Evolutionary conservation across 2,329 filamentous ascomycete species (phyloP).

Genomic region (Fusarium sacchari): DNA sequence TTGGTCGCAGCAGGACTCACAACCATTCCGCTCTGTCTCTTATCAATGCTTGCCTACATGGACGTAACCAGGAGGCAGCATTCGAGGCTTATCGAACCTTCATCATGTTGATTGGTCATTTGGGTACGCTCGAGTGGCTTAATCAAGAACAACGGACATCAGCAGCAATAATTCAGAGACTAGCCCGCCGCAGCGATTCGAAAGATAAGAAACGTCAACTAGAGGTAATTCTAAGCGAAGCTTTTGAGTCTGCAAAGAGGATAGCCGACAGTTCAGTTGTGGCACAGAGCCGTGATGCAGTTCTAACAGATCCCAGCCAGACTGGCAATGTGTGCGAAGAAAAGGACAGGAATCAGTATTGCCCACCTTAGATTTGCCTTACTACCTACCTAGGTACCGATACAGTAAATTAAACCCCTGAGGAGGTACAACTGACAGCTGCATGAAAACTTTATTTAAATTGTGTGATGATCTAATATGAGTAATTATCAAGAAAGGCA

Average conservation of each 20-base stretch:
- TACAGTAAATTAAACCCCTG: not conserved
- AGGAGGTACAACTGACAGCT: not conserved
- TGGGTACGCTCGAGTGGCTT: slow-evolving; percentile 47
- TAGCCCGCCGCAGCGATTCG: not conserved
- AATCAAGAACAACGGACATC: slow-evolving; percentile 46
- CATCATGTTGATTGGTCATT: slow-evolving; percentile 44
- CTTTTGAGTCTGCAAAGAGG: slow-evolving; percentile 29
- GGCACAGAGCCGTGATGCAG: slow-evolving; percentile 20
- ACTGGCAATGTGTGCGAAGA: not conserved
- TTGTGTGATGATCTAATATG: not conserved
- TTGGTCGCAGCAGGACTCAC: slow-evolving; percentile 40
- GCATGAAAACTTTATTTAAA: not conserved
- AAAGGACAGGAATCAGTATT: not conserved
- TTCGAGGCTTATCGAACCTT: slow-evolving; percentile 41
- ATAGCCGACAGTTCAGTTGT: slow-evolving; percentile 29
- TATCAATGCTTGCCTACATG: slow-evolving; percentile 18
- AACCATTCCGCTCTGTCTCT: slow-evolving; percentile 42
- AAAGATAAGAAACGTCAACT: not conserved
- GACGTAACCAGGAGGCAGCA: not conserved
- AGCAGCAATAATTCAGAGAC: not conserved
- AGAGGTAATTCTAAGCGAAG: slow-evolving; percentile 3
- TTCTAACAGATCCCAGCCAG: slow-evolving; percentile 25
- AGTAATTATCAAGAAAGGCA: not conserved
- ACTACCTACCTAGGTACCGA: not conserved
- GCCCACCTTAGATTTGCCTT: not conserved